Evolutionary conservation across 495 filamentous ascomycete genomes (phyloP), one percentile per base, ranked within the genome.

Genomic region (Aspergillus baeticus): DNA sequence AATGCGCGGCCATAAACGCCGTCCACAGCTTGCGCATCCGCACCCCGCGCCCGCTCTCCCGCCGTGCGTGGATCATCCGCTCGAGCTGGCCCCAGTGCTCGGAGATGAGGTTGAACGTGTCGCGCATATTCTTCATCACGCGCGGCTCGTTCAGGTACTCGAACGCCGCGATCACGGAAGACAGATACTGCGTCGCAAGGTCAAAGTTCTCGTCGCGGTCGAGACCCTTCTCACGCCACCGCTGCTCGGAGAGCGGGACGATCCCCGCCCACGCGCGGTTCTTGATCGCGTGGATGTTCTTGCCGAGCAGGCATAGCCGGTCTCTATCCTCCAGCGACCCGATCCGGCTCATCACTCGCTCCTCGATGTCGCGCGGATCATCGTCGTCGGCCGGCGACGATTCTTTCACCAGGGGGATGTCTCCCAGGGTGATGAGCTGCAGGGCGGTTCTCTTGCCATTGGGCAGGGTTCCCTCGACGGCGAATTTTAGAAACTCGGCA

Each of bases 221-320:
- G 3, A 75, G 65, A 1, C 55, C 55, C 34, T 69, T 71, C 6
- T 70, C 66, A 7, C 45, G 36, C 70, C 72, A 75, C 41, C 66
- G 50, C 41, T 63, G 58, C 18, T 69, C 66, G 22, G 60, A 64
- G n/a, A 73, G n/a, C 7, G 70, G 72, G 1, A 59, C 34, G 17
- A 73, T 62, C 6, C 72, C 72, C 26, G 63, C 62, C 69, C 69
- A 73, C 4, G 69, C 21, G 23, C 69, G 57, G n/a, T 37, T 55
- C 33, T 63, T 67, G 42, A 69, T 45, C 26, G 52, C 64, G 4
- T 67, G 58, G 26, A 70, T 65, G 36, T 70, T 70, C n/a, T 63
- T 60, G 7, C 68, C 68, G 22, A 69, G 54, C n/a, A 55, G 5
- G 31, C 57, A 63, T 1, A 70, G 51, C 0, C 68, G 59, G 13